Evolutionary conservation across 352 stramenopile species (phyloP), one percentile per base, ranked within the genome.

Genomic region (Pythium periplocum): DNA sequence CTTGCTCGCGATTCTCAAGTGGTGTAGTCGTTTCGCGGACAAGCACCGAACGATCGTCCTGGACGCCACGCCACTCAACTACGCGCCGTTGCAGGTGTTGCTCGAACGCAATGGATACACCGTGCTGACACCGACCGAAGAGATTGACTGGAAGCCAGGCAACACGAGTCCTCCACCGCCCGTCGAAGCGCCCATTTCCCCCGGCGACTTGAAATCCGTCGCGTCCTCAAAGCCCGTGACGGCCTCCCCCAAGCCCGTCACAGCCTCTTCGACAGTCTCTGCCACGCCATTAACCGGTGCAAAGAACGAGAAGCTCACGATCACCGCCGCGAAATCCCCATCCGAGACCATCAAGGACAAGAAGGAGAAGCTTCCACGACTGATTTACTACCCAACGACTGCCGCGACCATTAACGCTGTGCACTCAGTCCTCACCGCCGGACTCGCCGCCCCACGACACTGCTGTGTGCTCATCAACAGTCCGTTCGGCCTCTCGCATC

Each of bases 401-500:
- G 53, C 73, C 3, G 69, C 76, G 30, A 87, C 73, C 12, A 85
- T 87, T 52, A 87, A 85, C 48, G 76, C 76, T 31, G 63, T 87
- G 39, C 76, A 85, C 48, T 65, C 73, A 35, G 68, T 68, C 6
- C 53, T 87, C 26, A 71, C 72, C 43, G 67, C 70, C 26, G 73
- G 68, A 0, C 64, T 78, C 12, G 69, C 67, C 2, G 69, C 83
- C 46, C 73, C 73, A 12, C 58, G 65, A 39, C 63, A 67, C 33
- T 85, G 73, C 61, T 87, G 76, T 55, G 73, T 82, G 43, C 53
- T 87, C 40, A 82, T 87, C 46, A 85, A 85, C 52, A 71, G 78
- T 36, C 66, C 65, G 0, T 85, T 83, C 17, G 71, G 76, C 12
- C 68, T 87, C 33, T 68, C 75, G 34, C 72, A 87, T 57, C 46